Conservation (phyloP, 2,329 filamentous ascomycete species). For the Pseudogymnoascus sp. region DNA sequence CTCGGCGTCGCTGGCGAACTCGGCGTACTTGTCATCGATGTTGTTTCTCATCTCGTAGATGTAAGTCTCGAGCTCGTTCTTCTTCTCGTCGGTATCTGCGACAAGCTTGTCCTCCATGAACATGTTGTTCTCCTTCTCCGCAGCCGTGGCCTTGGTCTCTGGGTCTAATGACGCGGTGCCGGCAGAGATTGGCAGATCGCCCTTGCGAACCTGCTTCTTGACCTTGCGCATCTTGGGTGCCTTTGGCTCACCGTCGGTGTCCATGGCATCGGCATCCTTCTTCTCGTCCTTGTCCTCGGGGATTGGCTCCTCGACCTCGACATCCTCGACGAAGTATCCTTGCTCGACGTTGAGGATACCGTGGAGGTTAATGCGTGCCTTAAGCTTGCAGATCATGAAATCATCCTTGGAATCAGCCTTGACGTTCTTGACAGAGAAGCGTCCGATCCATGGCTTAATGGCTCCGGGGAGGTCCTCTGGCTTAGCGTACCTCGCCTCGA, state of each 20-base stretch:
- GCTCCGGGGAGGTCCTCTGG: constrained; percentile 82
- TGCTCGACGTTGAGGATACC: constrained; percentile 94
- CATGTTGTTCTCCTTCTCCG: constrained; percentile 84
- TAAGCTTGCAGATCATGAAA: constrained; percentile 99
- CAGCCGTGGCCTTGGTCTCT: constrained; percentile 52
- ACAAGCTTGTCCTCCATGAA: constrained; percentile 98
- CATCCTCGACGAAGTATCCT: constrained; percentile 96
- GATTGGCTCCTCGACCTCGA: constrained; percentile 91
- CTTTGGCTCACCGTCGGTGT: constrained; percentile 66
- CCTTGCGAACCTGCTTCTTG: constrained; percentile 98
- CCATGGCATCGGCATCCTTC: constrained; percentile 75
- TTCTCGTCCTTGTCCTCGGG: constrained; percentile 56
- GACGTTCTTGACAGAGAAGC: constrained; percentile 96
- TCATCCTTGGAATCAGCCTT: constrained; percentile 89
- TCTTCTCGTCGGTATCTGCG: constrained; percentile 96
- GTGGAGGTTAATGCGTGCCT: constrained; percentile 93
- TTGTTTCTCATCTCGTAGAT: constrained; percentile 97
- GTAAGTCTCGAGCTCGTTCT: constrained; percentile 97
- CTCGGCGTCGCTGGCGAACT: constrained; percentile 85
- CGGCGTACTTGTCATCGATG: constrained; percentile 82
- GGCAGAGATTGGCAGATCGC: constrained; percentile 78
- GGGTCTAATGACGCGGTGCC: constrained; percentile 75
- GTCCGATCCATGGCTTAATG: constrained; percentile 88
- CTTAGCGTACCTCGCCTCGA: constrained; percentile 89
- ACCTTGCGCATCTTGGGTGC: constrained; percentile 82